Conservation (phyloP, 768 basidiomycete genomes). For the Kwoniella sp. region DNA sequence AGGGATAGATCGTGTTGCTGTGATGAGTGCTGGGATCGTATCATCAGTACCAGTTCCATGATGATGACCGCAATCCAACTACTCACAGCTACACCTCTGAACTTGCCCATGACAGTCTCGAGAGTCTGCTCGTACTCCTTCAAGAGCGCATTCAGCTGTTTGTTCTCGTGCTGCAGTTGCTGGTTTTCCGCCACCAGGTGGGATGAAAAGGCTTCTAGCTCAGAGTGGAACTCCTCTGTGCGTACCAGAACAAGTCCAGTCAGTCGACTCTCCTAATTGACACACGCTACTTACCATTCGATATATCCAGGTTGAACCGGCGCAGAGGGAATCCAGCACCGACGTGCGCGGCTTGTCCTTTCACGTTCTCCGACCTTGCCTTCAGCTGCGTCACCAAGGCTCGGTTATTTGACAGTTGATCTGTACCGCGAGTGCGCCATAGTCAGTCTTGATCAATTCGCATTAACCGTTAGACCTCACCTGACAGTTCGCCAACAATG, state of each 20-base stretch:
- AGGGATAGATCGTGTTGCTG: constrained; percentile 83
- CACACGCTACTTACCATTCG: constrained; percentile 49
- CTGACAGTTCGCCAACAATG: constrained; percentile 36
- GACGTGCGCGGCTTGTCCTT: constrained; percentile 70
- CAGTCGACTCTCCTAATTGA: not conserved
- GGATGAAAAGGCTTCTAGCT: constrained; percentile 83
- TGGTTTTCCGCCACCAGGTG: constrained; percentile 92
- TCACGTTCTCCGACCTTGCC: constrained; percentile 65
- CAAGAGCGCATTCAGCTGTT: constrained; percentile 77
- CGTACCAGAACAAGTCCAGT: not conserved
- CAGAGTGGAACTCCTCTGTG: constrained; percentile 84
- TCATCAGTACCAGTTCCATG: not conserved
- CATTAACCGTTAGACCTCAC: constrained; percentile 12
- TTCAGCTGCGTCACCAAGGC: constrained; percentile 67
- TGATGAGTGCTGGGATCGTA: constrained; percentile 65
- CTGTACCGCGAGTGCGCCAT: constrained; percentile 8
- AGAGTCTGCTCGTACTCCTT: constrained; percentile 93
- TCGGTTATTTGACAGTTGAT: constrained; percentile 67
- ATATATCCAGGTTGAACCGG: constrained; percentile 80
- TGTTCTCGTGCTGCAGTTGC: constrained; percentile 85
- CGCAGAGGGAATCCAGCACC: constrained; percentile 72
- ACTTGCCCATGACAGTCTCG: constrained; percentile 95
- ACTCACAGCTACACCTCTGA: constrained; percentile 82
- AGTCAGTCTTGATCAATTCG: not conserved
- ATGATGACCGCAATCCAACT: not conserved